Evolutionary conservation across 805 yeast genomes (phyloP), one percentile per base, ranked within the genome.

Genomic region (Yueomyces sp.): DNA sequence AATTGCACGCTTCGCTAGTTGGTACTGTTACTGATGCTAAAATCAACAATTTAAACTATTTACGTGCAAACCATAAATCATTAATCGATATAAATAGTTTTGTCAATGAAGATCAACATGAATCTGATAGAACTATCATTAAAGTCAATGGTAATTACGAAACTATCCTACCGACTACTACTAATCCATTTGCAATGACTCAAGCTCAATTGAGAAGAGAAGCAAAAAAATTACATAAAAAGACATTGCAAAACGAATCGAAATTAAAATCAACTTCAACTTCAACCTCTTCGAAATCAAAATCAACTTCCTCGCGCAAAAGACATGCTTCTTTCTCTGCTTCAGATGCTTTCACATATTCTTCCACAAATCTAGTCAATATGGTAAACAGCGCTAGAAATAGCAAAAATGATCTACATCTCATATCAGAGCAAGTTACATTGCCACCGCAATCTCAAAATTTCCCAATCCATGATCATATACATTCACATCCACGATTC

Each of bases 1-100:
- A 92, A 58, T 73, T 92, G 34, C 98, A 92, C 55, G 64, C 82
- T 1, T 54, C 66, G 5, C 40, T 69, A 60, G 40, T 67, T 60
- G 51, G 36, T 19, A 37, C 28, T 1, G 31, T 5, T 19, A 39
- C 12, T 2, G 32, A 27, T 12, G 32, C 28, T 31, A 42, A 28
- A 28, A 31, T 9, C 4, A 31, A 28, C 27, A 42, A 37, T 34
- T 11, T 34, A n/a, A 34, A 34, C 5, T 34, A 9, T 34, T 34
- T 34, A 34, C 8, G n/a, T 5, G 6, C 33, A 30, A 6, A 6
- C 9, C 6, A 9, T 11, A 33, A 33, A 33, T 31, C 36, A 5
- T 32, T 11, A n/a, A 40, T n/a, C 28, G 42, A 19, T 40, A 19
- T 40, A n/a, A 5, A 28, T 26, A 26, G 9, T 26, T 9, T 19